Evolutionary conservation across 768 basidiomycete species (phyloP).

Genomic region (Asterophora parasitica): DNA sequence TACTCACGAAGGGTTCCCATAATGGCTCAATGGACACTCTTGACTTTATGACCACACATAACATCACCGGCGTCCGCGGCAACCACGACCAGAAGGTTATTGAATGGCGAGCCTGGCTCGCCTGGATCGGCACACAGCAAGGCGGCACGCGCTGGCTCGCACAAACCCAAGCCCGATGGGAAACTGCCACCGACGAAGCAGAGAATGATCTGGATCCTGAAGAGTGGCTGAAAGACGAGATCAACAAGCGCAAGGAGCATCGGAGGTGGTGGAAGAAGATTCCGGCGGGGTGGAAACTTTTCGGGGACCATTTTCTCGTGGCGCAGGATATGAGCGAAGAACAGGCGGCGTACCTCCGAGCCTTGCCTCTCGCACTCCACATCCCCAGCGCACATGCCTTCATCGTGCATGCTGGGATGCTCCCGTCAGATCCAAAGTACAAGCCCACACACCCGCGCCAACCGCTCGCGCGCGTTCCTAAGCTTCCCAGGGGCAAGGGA

Average conservation of each 20-base stretch:
- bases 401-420: conserved; percentile 80
- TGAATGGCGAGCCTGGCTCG: conserved; percentile 85
- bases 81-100: conserved; percentile 93
- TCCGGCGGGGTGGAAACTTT: conserved; percentile 69
- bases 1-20: conserved; percentile 64
- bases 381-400: conserved; percentile 70
- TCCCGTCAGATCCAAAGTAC: conserved; percentile 64
- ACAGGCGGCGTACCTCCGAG: conserved; percentile 68
- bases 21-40: conserved; percentile 60
- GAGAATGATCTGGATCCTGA: conserved; percentile 33
- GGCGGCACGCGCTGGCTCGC: conserved; percentile 54
- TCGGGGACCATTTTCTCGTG: conserved; percentile 71
- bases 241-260: conserved; percentile 21
- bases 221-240: conserved; percentile 28
- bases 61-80: conserved; percentile 79
- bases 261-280: conserved; percentile 44
- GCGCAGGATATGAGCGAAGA: conserved; percentile 60
- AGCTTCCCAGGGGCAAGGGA: conserved; percentile 18
- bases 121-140: conserved; percentile 58
- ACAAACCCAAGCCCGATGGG: conserved; percentile 42
- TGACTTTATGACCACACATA: conserved; percentile 55
- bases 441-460: conserved; percentile 49
- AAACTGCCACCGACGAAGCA: conserved; percentile 19
- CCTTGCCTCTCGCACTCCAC: conserved; percentile 73
- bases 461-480: conserved; percentile 66